Base-by-base conservation (phyloP, 2,329 filamentous ascomycete species). In the Colletotrichum brevisporum region DNA sequence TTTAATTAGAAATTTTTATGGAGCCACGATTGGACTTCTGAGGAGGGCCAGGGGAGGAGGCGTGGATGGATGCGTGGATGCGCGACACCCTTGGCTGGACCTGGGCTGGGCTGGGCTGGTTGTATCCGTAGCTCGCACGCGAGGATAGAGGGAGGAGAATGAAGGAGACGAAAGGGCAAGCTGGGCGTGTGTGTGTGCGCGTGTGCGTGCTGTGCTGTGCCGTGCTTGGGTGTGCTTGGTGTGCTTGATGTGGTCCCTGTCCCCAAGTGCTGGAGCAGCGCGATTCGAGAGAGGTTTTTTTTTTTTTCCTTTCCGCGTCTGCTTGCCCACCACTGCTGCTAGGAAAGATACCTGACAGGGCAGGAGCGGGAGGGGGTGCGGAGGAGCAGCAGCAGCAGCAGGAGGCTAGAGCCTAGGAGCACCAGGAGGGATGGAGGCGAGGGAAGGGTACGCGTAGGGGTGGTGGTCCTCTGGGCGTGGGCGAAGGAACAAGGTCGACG, bases 1-100 rank as follows among this genome's bases (percentile, higher is more conserved):
- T 78, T 80, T 79, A 80, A 79, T 80, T 79, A 77, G 77, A 76
- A 73, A 76, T 77, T 79, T 78, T 78, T 78, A 78, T 78, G 78
- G 78, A 79, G 77, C 77, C 78, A 76, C 74, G 75, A 79, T 78
- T 78, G 69, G 61, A 54, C 67, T 66, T 74, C 75, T 74, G 71
- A 73, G 74, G 75, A 73, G 75, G 74, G 75, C 70, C 72, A 75
- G 75, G 75, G 76, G 75, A 72, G 63, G 66, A 66, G 62, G 66
- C 66, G 66, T 69, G 65, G 47, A 63, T 67, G 65, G 65, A 63
- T 57, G 65, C 65, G 65, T 68, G 54, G 70, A 72, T 67, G 70
- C 70, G 68, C 68, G 68, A 70, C 67, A 71, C 70, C 70, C 68
- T 69, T 65, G 68, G 65, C 59, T 41, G 67, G 47, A 24, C 24